These are phyloP conservation scores for Xylaria curta DNA, from an alignment of 495 filamentous ascomycete species.

Conservation along the genomic window DNA sequence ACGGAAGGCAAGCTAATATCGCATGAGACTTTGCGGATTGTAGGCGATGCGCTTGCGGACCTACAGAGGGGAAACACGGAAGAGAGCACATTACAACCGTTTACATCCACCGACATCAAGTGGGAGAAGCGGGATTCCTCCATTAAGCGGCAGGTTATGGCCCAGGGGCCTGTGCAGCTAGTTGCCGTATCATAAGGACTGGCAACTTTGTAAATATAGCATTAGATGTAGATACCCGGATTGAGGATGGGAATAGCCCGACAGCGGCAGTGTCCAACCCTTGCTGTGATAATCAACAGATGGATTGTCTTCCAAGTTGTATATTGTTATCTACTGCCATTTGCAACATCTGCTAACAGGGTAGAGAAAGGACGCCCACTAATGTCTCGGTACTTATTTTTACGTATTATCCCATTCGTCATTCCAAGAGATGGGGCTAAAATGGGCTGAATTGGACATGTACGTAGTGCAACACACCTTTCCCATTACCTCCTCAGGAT, in stretches of 20 bases:
- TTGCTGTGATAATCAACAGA: neutral
- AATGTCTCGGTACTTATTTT: neutral
- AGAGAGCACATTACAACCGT: neutral
- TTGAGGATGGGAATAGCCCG: neutral
- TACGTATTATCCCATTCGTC: too few relatives aligned
- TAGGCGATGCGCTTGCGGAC: conserved; percentile 16
- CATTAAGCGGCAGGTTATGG: neutral
- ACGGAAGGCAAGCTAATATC: conserved; percentile 17
- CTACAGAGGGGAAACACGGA: neutral
- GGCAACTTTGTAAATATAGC: neutral
- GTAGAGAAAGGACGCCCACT: neutral
- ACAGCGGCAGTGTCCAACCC: neutral
- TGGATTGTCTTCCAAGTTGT: neutral
- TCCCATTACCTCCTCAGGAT: too few relatives aligned
- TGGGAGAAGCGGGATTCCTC: neutral
- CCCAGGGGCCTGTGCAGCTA: neutral
- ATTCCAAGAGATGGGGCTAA: too few relatives aligned
- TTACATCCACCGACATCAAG: neutral
- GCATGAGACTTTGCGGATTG: conserved; percentile 21
- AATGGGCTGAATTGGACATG: too few relatives aligned
- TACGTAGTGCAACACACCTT: too few relatives aligned
- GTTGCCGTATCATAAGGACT: neutral
- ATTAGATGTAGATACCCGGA: conserved; percentile 4
- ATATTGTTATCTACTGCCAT: neutral
- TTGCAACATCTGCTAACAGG: neutral